Percentiles rank a stretch among this genome's conserved stretches.
These are phyloP conservation scores for Wilhelminamyces savonicus DNA, from an alignment of 805 yeast species.

Conservation along the genomic window DNA sequence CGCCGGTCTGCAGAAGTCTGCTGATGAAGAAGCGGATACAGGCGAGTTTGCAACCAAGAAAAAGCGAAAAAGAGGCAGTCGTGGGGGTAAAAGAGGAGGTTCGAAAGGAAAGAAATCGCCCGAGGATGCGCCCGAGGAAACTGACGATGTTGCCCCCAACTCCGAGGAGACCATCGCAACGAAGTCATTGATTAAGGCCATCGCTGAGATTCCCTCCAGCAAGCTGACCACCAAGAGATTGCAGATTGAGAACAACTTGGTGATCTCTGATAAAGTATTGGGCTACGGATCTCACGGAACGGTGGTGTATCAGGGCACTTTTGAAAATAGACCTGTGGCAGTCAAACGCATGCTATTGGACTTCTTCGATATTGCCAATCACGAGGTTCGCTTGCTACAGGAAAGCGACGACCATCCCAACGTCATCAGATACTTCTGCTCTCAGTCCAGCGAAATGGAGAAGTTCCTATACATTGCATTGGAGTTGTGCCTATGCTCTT, in stretches of 20 bases:
- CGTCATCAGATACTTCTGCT: slow-evolving; percentile 87
- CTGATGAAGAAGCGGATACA: slow-evolving; percentile 1
- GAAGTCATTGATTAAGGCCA: slow-evolving; percentile 21
- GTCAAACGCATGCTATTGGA: slow-evolving; percentile 90
- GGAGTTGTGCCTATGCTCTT: slow-evolving; percentile 82
- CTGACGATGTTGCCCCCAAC: slow-evolving; percentile 4
- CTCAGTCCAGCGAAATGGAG: slow-evolving; percentile 69
- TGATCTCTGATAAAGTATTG: slow-evolving; percentile 65
- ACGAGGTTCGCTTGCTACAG: slow-evolving; percentile 79
- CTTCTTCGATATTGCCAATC: slow-evolving; percentile 89
- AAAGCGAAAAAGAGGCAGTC: slow-evolving; percentile 74
- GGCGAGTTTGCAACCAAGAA: slow-evolving; percentile 27
- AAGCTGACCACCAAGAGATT: slow-evolving; percentile 23
- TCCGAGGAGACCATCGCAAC: slow-evolving; percentile 11
- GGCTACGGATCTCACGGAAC: slow-evolving; percentile 98
- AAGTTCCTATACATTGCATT: slow-evolving; percentile 87
- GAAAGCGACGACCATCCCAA: slow-evolving; percentile 97
- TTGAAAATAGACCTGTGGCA: slow-evolving; percentile 92
- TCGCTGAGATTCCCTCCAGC: slow-evolving; percentile 5
- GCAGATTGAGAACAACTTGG: slow-evolving; percentile 44
- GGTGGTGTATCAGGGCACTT: slow-evolving; percentile 82
- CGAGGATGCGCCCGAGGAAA: slow-evolving; percentile 9
- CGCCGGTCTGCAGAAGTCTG: too few relatives aligned
- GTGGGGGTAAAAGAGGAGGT: slow-evolving; percentile 69
- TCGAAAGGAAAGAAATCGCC: slow-evolving; percentile 25